phyloP scores from a whole-genome alignment of 768 basidiomycete species.

The Rickenella mellea region DNA sequence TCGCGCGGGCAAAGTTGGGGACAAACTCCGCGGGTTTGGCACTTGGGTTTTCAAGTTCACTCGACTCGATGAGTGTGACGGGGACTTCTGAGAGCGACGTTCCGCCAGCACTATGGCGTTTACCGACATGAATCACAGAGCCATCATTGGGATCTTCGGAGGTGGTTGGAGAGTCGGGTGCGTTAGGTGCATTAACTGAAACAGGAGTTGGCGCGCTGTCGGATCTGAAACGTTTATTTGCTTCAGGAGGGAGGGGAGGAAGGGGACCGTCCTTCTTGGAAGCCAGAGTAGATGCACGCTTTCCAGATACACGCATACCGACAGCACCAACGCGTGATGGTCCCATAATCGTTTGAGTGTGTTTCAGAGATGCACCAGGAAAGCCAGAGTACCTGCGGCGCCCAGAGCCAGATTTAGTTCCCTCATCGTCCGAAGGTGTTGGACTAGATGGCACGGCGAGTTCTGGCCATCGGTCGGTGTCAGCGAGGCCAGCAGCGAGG shows the following conservation, averaged over 20 bases:
- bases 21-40: too few species aligned
- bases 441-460: slow-evolving; percentile 64
- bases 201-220: slow-evolving; percentile 18
- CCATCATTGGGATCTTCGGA: slow-evolving; percentile 1
- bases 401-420: slow-evolving; percentile 27
- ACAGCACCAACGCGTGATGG: slow-evolving; percentile 53
- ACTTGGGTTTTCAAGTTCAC: slow-evolving; percentile 2
- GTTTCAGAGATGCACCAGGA: slow-evolving; percentile 55
- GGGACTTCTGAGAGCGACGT: background rate
- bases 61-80: background rate
- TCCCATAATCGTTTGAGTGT: slow-evolving; percentile 86
- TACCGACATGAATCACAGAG: background rate
- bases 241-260: background rate
- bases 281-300: slow-evolving; percentile 43
- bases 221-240: slow-evolving; percentile 5
- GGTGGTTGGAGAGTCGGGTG: slow-evolving; percentile 3
- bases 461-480: slow-evolving; percentile 79
- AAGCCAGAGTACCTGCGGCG: slow-evolving; percentile 22
- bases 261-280: slow-evolving; percentile 10
- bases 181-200: slow-evolving; percentile 2
- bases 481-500: slow-evolving; percentile 68
- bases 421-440: slow-evolving; percentile 61
- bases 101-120: slow-evolving; percentile 4
- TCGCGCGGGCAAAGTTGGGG: slow-evolving; percentile 6
- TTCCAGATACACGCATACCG: slow-evolving; percentile 70